Percentiles rank a stretch among this genome's conserved stretches.
Conservation (phyloP, 805 yeast genomes). For the Teunomyces gatunensis region DNA sequence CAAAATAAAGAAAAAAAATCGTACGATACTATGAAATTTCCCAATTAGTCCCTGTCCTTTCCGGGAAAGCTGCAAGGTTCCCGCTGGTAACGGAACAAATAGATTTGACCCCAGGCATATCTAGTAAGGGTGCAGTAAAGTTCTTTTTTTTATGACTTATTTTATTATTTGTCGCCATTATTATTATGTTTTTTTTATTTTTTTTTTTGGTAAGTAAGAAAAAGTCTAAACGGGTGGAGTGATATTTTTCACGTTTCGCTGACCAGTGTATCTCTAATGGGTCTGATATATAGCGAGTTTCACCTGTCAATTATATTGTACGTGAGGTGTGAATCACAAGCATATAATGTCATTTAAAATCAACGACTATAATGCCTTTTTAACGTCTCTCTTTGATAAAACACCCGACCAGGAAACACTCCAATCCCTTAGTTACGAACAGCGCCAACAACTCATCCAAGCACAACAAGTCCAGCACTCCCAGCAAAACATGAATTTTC, state of each 20-base stretch:
- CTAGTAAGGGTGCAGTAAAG: background rate
- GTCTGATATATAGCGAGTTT: slow-evolving; percentile 4
- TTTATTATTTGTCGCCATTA: background rate
- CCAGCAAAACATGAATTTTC: slow-evolving; percentile 10
- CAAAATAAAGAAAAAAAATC: background rate
- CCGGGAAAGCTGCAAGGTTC: background rate
- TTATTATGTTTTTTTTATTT: background rate
- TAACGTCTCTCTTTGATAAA: slow-evolving; percentile 24
- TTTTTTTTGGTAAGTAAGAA: background rate
- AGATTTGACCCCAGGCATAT: background rate
- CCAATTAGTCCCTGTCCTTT: background rate
- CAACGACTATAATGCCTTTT: slow-evolving; percentile 29
- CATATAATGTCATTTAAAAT: slow-evolving; percentile 24
- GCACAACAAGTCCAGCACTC: slow-evolving; percentile 5
- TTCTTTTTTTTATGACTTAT: background rate
- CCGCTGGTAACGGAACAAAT: background rate
- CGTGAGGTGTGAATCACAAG: slow-evolving; percentile 1
- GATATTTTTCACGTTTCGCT: slow-evolving; percentile 3
- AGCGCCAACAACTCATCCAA: slow-evolving; percentile 3
- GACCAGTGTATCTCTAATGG: slow-evolving; percentile 1
- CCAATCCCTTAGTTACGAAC: background rate
- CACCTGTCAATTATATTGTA: background rate
- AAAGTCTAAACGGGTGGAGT: slow-evolving; percentile 3
- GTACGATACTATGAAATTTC: slow-evolving; percentile 1
- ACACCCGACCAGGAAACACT: slow-evolving; percentile 6